Conservation (phyloP, 23 red algal genomes). For the Gracilaria gracilis region DNA sequence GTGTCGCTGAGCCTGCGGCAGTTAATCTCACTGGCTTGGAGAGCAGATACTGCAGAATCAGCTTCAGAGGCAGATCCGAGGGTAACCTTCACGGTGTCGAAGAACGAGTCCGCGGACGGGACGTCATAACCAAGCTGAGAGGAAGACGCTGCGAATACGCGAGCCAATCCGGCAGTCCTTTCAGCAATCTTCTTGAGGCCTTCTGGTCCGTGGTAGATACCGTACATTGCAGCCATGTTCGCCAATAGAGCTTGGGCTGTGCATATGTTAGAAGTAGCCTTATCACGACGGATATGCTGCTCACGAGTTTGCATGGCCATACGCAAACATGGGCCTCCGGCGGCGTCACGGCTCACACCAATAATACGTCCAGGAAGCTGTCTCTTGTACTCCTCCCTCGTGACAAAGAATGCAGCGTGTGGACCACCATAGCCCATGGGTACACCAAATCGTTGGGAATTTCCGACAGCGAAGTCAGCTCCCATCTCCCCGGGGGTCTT, state of each 20-base stretch:
- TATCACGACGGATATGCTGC: conserved; percentile 99
- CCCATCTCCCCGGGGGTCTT: conserved; percentile 94
- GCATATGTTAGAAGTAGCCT: conserved; percentile 98
- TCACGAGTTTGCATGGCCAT: conserved; percentile 99
- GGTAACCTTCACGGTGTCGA: conserved; percentile 94
- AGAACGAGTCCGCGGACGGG: conserved; percentile 56
- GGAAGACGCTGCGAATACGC: conserved; percentile 79
- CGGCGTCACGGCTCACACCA: conserved; percentile 92
- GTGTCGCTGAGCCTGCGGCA: conserved; percentile 74
- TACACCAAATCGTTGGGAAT: conserved; percentile 95
- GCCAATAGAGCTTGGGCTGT: conserved; percentile 99
- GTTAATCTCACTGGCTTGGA: conserved; percentile 81
- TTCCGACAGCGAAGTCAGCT: conserved; percentile 96
- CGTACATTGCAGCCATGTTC: conserved; percentile 99
- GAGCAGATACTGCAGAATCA: conserved; percentile 50
- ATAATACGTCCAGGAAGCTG: conserved; percentile 98
- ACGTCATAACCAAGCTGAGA: conserved; percentile 64
- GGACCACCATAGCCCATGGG: conserved; percentile 99
- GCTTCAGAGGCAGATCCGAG: conserved; percentile 46
- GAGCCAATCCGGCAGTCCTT: conserved; percentile 71
- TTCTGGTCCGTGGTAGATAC: conserved; percentile 96
- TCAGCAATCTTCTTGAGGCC: conserved; percentile 95
- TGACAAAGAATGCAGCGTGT: conserved; percentile 97
- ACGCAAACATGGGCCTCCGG: conserved; percentile 89
- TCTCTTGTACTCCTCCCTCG: conserved; percentile 91